Percentiles rank a stretch among this genome's conserved stretches.
These are phyloP conservation scores for Exophiala spinifera DNA, from an alignment of 2,329 filamentous ascomycete species.

Conservation along the genomic window DNA sequence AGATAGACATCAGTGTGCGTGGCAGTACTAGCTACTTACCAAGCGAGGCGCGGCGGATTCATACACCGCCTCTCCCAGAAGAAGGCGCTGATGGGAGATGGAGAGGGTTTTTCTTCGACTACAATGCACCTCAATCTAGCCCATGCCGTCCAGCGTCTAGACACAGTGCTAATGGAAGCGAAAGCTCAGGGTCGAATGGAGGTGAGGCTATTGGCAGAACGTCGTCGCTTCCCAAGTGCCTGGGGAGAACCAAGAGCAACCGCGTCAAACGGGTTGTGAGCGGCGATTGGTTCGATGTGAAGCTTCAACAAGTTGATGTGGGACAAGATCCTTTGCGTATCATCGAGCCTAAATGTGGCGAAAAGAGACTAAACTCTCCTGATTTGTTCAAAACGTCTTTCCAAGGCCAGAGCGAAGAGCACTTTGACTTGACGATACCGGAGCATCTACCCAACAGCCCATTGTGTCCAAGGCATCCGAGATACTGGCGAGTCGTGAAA, in stretches of 20 bases:
- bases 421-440: constrained; percentile 26
- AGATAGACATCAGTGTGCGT: constrained; percentile 29
- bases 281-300: constrained; percentile 27
- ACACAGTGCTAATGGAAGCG: background rate
- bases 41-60: constrained; percentile 29
- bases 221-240: background rate
- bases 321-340: constrained; percentile 4
- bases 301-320: constrained; percentile 25
- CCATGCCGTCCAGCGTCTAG: background rate
- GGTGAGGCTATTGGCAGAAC: background rate
- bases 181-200: background rate
- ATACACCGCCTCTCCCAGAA: constrained; percentile 29
- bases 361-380: constrained; percentile 14
- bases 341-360: constrained; percentile 11
- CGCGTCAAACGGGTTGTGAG: constrained; percentile 7
- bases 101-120: constrained; percentile 30
- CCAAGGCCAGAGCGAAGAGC: constrained; percentile 2
- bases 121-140: constrained; percentile 21
- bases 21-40: constrained; percentile 30
- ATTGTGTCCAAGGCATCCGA: constrained; percentile 28
- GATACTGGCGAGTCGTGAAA: constrained; percentile 28
- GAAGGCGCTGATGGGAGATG: constrained; percentile 17
- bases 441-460: constrained; percentile 31
- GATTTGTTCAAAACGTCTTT: constrained; percentile 3
- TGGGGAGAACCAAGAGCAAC: constrained; percentile 10